A percentile compares a stretch with the other conserved stretches of the same genome.
phyloP scores from a whole-genome alignment of 306 rosid species.

The Vicia villosa region DNA sequence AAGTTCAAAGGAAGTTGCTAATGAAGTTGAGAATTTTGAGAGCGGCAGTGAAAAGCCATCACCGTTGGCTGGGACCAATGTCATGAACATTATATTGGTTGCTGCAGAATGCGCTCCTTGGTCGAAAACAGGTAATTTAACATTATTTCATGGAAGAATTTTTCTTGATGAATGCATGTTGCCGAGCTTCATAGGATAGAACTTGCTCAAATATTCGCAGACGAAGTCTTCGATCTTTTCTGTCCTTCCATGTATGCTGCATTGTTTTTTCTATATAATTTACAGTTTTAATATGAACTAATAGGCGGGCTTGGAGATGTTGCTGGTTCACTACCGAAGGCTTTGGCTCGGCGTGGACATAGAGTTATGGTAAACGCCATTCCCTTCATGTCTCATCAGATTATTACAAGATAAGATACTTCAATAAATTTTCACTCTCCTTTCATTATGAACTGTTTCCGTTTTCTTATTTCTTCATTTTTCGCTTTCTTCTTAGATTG shows the following conservation, averaged over 20 bases:
- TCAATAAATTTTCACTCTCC: conserved; percentile 1
- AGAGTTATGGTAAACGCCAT: conserved; percentile 81
- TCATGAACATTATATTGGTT: conserved; percentile 81
- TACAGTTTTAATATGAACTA: conserved; percentile 39
- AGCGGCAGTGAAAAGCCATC: conserved; percentile 50
- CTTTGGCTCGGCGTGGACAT: conserved; percentile 99
- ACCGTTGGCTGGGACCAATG: conserved; percentile 89
- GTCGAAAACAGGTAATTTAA: conserved; percentile 77
- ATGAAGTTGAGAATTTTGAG: conserved; percentile 33
- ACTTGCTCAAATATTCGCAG: neutral
- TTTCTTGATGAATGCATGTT: conserved; percentile 18
- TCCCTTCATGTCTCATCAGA: conserved; percentile 7
- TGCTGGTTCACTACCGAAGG: conserved; percentile 94
- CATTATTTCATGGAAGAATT: conserved; percentile 16
- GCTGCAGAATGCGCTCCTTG: conserved; percentile 96
- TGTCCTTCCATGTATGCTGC: conserved; percentile 9
- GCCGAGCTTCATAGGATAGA: neutral
- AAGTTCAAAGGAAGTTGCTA: conserved; percentile 33
- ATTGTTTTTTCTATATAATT: conserved; percentile 20
- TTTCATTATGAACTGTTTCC: neutral
- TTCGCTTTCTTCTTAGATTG: conserved; percentile 57
- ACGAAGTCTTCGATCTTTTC: neutral
- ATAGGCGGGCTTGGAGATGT: conserved; percentile 99
- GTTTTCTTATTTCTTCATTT: conserved; percentile 29
- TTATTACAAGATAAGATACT: too few relatives aligned